These are phyloP conservation scores for Candolleomyces aberdarensis DNA, from an alignment of 768 basidiomycete species.

Conservation along the genomic window DNA sequence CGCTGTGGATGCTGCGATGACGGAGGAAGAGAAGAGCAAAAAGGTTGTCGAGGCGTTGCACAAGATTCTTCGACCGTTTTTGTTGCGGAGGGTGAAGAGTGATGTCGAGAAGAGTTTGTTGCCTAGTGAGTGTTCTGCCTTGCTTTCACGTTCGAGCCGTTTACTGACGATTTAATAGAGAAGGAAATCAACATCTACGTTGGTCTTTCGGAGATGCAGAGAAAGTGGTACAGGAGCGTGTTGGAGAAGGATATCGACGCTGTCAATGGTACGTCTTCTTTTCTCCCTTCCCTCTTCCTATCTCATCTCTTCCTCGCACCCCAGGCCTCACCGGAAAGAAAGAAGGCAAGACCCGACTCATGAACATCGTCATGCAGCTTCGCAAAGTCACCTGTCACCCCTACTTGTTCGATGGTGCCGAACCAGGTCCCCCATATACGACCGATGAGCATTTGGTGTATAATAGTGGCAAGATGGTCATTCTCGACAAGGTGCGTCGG, in stretches of 20 bases:
- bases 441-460: slow-evolving; percentile 95
- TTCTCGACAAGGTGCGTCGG: slow-evolving; percentile 68
- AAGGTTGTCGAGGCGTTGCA: slow-evolving; percentile 96
- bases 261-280: slow-evolving; percentile 70
- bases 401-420: slow-evolving; percentile 93
- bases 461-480: slow-evolving; percentile 96
- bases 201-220: slow-evolving; percentile 94
- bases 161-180: slow-evolving; percentile 41
- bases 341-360: slow-evolving; percentile 94
- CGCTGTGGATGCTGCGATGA: slow-evolving; percentile 23
- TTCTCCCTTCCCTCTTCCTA: not conserved
- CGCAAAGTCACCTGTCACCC: slow-evolving; percentile 90
- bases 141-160: not conserved
- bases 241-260: slow-evolving; percentile 99
- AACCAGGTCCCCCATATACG: slow-evolving; percentile 97
- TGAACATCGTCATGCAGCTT: slow-evolving; percentile 99
- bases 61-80: slow-evolving; percentile 93
- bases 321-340: slow-evolving; percentile 91
- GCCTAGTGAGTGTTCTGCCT: slow-evolving; percentile 55
- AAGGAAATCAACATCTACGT: slow-evolving; percentile 99
- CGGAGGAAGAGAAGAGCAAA: slow-evolving; percentile 77
- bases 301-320: not conserved
- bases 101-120: slow-evolving; percentile 96
- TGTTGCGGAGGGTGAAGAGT: slow-evolving; percentile 89
- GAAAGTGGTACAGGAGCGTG: slow-evolving; percentile 96